Conservation (phyloP, 164 flowering plant species). For the Nelumbo lutea region DNA sequence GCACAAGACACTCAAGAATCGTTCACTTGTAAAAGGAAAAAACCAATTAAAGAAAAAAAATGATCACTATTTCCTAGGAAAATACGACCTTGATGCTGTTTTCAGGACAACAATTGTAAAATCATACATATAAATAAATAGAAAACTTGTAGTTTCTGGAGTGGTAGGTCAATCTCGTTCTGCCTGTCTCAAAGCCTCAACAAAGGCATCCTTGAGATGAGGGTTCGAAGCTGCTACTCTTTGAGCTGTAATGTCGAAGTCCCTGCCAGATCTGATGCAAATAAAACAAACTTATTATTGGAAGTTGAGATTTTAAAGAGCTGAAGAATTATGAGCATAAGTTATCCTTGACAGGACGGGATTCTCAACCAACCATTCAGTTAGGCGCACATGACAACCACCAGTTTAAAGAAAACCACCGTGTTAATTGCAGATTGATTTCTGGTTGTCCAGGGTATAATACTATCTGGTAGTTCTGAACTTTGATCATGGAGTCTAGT, state of each 20-base stretch:
- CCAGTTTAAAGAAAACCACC: too few relatives aligned
- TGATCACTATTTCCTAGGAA: neutral
- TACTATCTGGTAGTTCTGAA: neutral
- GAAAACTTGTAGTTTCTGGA: neutral
- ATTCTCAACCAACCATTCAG: neutral
- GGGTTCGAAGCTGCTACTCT: slow-evolving; percentile 86
- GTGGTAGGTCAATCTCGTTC: slow-evolving; percentile 21
- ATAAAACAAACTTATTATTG: neutral
- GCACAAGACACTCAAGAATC: too few relatives aligned
- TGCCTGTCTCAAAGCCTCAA: slow-evolving; percentile 42
- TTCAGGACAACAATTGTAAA: neutral
- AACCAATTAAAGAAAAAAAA: neutral
- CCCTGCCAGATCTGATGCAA: slow-evolving; percentile 66
- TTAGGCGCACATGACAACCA: too few relatives aligned
- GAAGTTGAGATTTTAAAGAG: too few relatives aligned
- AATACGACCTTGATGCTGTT: neutral
- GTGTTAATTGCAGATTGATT: neutral
- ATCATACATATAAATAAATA: neutral
- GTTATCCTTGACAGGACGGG: neutral
- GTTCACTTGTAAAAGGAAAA: too few relatives aligned
- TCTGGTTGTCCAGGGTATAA: too few relatives aligned
- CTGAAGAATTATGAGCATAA: neutral
- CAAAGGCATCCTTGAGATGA: slow-evolving; percentile 57
- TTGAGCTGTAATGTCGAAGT: slow-evolving; percentile 68
- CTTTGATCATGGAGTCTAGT: too few relatives aligned